Conservation (phyloP, 2,329 filamentous ascomycete species). For the Botryotinia narcissicola region DNA sequence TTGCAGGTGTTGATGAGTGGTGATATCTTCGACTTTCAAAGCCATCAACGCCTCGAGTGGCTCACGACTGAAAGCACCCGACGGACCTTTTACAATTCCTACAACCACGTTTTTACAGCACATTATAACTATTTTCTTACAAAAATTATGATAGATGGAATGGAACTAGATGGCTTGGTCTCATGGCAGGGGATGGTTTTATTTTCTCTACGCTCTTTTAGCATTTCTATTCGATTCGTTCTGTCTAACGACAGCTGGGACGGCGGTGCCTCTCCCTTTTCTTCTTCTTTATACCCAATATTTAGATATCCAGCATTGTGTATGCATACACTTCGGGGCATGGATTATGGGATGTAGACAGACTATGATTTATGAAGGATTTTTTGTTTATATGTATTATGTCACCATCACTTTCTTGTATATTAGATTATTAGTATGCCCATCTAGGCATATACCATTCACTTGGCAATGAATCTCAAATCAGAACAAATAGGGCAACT, state of each 20-base stretch:
- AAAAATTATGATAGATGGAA: not conserved
- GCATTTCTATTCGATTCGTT: not conserved
- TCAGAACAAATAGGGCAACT: not conserved
- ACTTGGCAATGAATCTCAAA: not conserved
- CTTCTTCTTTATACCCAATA: not conserved
- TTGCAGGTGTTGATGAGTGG: not conserved
- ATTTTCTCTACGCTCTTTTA: not conserved
- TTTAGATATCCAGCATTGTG: not conserved
- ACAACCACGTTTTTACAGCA: not conserved
- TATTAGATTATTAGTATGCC: not conserved
- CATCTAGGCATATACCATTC: not conserved
- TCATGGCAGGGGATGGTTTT: not conserved
- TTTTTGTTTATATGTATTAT: not conserved
- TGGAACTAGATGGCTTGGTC: not conserved
- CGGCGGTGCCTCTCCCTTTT: not conserved
- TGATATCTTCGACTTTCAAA: not conserved
- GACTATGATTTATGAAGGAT: not conserved
- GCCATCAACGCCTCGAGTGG: not conserved
- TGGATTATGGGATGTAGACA: not conserved
- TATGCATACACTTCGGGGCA: not conserved
- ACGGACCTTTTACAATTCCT: not conserved
- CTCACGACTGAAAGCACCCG: not conserved
- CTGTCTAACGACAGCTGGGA: not conserved
- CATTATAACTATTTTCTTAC: not conserved
- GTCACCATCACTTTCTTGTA: not conserved